Base-by-base conservation (phyloP, 78 protist species). In the Tieghemostelium lacteum region DNA sequence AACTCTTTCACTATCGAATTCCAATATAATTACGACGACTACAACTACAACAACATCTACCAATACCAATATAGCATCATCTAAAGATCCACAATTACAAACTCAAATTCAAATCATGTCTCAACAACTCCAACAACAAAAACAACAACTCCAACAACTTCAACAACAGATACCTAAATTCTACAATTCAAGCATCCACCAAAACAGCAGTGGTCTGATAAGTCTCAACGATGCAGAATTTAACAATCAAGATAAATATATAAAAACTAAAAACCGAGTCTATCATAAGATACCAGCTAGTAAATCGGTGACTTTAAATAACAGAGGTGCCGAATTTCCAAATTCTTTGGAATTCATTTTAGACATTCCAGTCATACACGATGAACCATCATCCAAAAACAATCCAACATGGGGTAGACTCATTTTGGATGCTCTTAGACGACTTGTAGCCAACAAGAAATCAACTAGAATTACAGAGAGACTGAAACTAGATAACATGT, bases 351-450 rank as follows among this genome's bases (percentile, higher is more conserved):
- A 77, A 54, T 77, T 65, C 40, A 63, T 77, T 26, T 58, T 77
- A 36, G 88, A 77, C 37, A 63, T 77, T 16, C 88, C 88, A 22
- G 31, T 77, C 19, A 39, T 77, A 8, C 88, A 77, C 22, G 88
- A 77, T 34, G 88, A 77, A 77, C 88, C 88, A 7, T 77, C 88
- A 12, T 77, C 88, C 0, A 77, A 77, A 37, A 65, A 42, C 37
- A 77, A 77, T 66, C 88, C 88, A 45, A 77, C 88, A 17, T 77
- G 88, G 88, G 88, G 88, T 17, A 33, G 88, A 50, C 31, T 77
- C 14, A 66, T 77, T 10, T 42, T 77, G 22, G 88, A 77, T 54
- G 88, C 88, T 19, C 63, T 77, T 12, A 40, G 88, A 50, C n/a
- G 88, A 39, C 37, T 77, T 19, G 88, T 65, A 20, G 75, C 88